Evolutionary conservation across 257 asterid genomes (phyloP), one percentile per base, ranked within the genome.

Genomic region (Nyctanthes arbortristis): DNA sequence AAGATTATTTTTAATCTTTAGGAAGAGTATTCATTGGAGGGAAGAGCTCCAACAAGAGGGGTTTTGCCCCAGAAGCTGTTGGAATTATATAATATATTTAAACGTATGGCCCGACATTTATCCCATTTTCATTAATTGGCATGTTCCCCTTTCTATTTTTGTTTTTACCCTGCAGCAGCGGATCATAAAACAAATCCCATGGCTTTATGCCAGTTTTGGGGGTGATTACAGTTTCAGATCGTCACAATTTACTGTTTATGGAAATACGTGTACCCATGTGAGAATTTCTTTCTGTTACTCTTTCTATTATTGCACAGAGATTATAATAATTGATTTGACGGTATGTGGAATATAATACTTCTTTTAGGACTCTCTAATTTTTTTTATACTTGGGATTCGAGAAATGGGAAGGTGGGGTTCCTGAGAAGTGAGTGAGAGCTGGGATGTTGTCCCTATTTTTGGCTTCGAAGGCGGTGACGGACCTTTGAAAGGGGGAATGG

Each of bases 361-460:
- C 10, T 12, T 49, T 49, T 2, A 18, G 22, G 29, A 49, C 2
- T 49, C 8, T 29, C 24, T 52, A 20, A 22, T 14, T 2, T 35
- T 57, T 49, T 66, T 47, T 52, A 40, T 49, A 39, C 10, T 39
- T 39, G 47, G 13, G 14, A 39, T 13, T 9, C 13, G 10, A 10
- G 47, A 39, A 39, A 2, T 4, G 4, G 56, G 57, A 1, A 63
- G 39, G 60, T 22, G n/a, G n/a, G n/a, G 66, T 18, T 14, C 63
- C 33, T 34, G n/a, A n/a, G n/a, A n/a, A n/a, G n/a, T n/a, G n/a
- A n/a, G n/a, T n/a, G n/a, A n/a, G n/a, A n/a, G n/a, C 11, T 14
- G 29, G 8, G 68, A 32, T n/a, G 81, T 74, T 79, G 85, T 71
- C 79, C 83, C 76, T 7, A 8, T 61, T 55, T 66, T 67, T 3